A percentile compares a stretch with the other conserved stretches of the same genome.
phyloP scores from a whole-genome alignment of 2,329 filamentous ascomycete genomes.

The Xylariales sp. region DNA sequence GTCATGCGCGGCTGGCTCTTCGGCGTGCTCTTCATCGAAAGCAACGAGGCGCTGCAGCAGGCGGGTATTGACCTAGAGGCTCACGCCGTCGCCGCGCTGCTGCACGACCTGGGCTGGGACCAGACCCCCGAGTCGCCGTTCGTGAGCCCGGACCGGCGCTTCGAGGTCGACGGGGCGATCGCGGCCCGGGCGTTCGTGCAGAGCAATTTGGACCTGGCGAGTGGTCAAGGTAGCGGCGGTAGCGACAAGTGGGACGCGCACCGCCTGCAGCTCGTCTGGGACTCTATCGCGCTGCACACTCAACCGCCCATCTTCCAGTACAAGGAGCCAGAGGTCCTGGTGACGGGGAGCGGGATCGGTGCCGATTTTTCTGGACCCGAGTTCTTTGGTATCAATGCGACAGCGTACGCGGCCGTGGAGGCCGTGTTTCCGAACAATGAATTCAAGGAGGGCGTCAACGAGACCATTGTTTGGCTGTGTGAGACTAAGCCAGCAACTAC shows the following conservation, averaged over 20 bases:
- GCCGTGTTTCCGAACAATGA: constrained; percentile 13
- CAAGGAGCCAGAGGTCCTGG: constrained; percentile 37
- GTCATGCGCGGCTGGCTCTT: constrained; percentile 17
- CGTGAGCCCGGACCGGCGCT: constrained; percentile 38
- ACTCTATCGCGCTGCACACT: constrained; percentile 42
- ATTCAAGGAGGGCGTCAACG: constrained; percentile 14
- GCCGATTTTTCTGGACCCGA: constrained; percentile 14
- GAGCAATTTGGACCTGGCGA: constrained; percentile 6
- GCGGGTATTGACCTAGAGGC: constrained; percentile 28
- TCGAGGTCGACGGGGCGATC: constrained; percentile 46
- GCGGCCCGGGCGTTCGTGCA: constrained; percentile 34
- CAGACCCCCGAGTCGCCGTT: constrained; percentile 24
- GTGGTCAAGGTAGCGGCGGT: too few species aligned
- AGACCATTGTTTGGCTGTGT: too few species aligned
- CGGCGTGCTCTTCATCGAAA: constrained; percentile 13
- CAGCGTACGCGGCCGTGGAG: too few species aligned
- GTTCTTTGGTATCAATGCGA: too few species aligned
- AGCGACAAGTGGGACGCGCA: constrained; percentile 31
- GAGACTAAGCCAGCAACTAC: too few species aligned
- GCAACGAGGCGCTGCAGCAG: constrained; percentile 10
- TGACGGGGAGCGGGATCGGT: constrained; percentile 25
- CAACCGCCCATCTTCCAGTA: constrained; percentile 29
- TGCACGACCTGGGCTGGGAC: constrained; percentile 36
- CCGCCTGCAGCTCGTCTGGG: constrained; percentile 41
- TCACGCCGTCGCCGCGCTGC: constrained; percentile 31